Evolutionary conservation across 495 filamentous ascomycete genomes (phyloP).

Genomic region (Aspergillus panamensis): DNA sequence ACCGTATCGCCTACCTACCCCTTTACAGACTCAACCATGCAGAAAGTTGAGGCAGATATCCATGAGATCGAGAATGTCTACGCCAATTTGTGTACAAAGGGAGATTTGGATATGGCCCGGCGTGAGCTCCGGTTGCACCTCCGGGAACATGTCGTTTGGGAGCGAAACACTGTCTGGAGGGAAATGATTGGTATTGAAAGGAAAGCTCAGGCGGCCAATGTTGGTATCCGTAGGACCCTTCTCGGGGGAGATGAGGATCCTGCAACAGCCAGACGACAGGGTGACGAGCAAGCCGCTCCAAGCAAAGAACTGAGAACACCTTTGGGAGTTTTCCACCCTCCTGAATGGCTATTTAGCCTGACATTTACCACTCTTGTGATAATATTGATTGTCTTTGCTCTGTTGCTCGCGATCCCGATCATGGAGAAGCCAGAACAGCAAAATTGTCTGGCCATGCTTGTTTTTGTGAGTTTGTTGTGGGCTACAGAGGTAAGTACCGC

Average conservation of each 20-base stretch:
- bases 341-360: conserved; percentile 76
- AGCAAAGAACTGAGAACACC: conserved; percentile 75
- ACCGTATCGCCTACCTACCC: conserved; percentile 69
- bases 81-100: conserved; percentile 73
- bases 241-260: conserved; percentile 73
- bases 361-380: conserved; percentile 73
- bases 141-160: conserved; percentile 97
- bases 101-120: conserved; percentile 67
- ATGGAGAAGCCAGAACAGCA: conserved; percentile 86
- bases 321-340: conserved; percentile 69
- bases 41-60: conserved; percentile 67
- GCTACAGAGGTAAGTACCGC: conserved; percentile 76
- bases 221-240: conserved; percentile 75
- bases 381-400: conserved; percentile 68
- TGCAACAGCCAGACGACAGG: conserved; percentile 68
- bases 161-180: conserved; percentile 97
- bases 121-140: conserved; percentile 88
- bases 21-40: conserved; percentile 68
- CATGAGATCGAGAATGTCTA: conserved; percentile 72
- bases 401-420: conserved; percentile 68
- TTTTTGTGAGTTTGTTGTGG: conserved; percentile 94
- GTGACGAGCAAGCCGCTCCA: conserved; percentile 65
- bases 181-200: conserved; percentile 98
- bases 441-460: conserved; percentile 89
- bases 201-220: conserved; percentile 90